Base-by-base conservation (phyloP, 495 filamentous ascomycete genomes). In the Penicillium parvum region DNA sequence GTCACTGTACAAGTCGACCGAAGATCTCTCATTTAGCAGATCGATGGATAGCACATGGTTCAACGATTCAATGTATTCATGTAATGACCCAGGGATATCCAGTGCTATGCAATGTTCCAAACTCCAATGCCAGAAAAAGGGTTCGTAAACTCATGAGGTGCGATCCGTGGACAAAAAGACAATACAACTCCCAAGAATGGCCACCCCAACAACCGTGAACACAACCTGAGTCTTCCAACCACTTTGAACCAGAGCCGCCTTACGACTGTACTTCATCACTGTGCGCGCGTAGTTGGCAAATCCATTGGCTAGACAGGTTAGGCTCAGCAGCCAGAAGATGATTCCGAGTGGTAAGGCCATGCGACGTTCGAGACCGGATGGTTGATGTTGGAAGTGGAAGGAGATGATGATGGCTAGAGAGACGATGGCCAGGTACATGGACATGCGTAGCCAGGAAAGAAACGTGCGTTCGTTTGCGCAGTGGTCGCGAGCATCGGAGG, bases 391-490 rank as follows among this genome's bases (percentile, higher is more conserved):
- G 39, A 98, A 79, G 51, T 98, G 90, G 63, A 98, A 97, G 6
- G 89, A 95, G 27, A 95, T 75, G 7, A 92, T 76, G 47, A 98
- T 95, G 28, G 92, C 92, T 12, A 91, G 72, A 7, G 88, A 78
- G 14, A 97, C 91, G 22, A 98, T 71, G 40, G 88, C 77, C 73
- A 98, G 84, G 70, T 95, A 96, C 54, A 96, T 79, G 12, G 86
- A 83, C 4, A 98, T 79, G 3, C 92, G 82, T 4, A 98, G 83
- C 79, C 90, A 96, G 14, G 94, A 96, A 37, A 98, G 84, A 58
- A 97, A 98, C 14, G 85, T 78, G 32, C 75, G 72, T 50, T 78
- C 75, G 37, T 76, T 77, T 20, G 75, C 75, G 50, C 69, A 74
- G 63, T 77, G 74, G 46, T 78, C 75, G 23, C 92, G 82, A 15